Evolutionary conservation across 306 rosid species (phyloP).

Genomic region (Prunus davidiana): DNA sequence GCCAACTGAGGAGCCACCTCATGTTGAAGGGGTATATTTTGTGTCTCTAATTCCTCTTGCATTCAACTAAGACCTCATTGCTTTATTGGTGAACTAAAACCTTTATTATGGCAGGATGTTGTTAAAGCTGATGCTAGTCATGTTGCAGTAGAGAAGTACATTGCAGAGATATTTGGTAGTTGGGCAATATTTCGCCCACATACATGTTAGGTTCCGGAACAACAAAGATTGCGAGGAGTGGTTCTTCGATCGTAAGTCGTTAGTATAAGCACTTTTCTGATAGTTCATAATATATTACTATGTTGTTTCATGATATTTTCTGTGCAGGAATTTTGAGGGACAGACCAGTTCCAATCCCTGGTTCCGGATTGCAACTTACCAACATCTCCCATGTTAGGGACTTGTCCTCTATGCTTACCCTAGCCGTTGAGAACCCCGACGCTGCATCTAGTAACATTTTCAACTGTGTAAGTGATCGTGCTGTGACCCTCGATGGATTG

Average conservation of each 20-base stretch:
- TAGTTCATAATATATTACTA: neutral
- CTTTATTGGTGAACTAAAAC: slow-evolving; percentile 3
- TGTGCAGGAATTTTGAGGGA: slow-evolving; percentile 78
- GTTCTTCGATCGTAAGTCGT: slow-evolving; percentile 82
- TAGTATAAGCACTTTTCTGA: neutral
- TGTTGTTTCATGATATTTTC: neutral
- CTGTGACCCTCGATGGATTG: slow-evolving; percentile 85
- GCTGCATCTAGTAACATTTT: slow-evolving; percentile 63
- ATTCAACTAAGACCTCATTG: neutral
- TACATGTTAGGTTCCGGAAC: slow-evolving; percentile 97
- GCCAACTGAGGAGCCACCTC: slow-evolving; percentile 86
- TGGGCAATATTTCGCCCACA: slow-evolving; percentile 91
- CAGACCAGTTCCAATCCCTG: slow-evolving; percentile 85
- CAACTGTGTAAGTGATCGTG: slow-evolving; percentile 78
- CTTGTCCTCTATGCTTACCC: slow-evolving; percentile 77
- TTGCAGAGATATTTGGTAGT: slow-evolving; percentile 55
- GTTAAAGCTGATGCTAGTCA: slow-evolving; percentile 89
- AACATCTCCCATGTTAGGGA: slow-evolving; percentile 84
- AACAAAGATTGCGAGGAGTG: slow-evolving; percentile 96
- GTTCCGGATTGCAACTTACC: slow-evolving; percentile 85
- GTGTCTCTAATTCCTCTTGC: slow-evolving; percentile 13
- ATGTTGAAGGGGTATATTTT: slow-evolving; percentile 84
- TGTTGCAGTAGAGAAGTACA: slow-evolving; percentile 83
- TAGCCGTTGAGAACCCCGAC: slow-evolving; percentile 78
- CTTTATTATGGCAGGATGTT: slow-evolving; percentile 47